phyloP scores from a whole-genome alignment of 2,329 filamentous ascomycete genomes.

The Aspergillus pseudotamarii region DNA sequence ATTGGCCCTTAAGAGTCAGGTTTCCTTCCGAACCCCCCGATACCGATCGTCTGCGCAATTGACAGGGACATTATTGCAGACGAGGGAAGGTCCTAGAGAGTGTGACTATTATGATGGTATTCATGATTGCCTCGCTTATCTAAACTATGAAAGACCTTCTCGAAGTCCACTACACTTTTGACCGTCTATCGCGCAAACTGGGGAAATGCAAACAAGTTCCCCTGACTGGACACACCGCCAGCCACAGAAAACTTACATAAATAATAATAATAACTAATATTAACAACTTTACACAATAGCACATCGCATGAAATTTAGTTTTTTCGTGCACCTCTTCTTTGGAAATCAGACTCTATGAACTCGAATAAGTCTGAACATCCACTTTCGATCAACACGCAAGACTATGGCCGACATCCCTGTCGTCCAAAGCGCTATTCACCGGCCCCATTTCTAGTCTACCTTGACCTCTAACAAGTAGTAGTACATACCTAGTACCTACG shows the following conservation, averaged over 20 bases:
- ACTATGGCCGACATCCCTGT: background rate
- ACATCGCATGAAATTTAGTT: background rate
- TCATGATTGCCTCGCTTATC: background rate
- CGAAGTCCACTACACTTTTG: background rate
- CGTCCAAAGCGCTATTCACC: background rate
- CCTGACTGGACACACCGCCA: background rate
- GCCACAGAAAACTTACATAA: background rate
- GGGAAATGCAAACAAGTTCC: background rate
- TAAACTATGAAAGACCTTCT: background rate
- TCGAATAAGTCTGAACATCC: background rate
- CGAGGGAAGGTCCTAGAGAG: background rate
- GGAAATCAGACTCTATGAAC: background rate
- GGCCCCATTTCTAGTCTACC: background rate
- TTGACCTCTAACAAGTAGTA: background rate
- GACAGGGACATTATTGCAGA: background rate
- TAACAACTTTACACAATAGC: background rate
- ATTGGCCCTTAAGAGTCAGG: background rate
- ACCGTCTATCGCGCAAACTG: constrained; percentile 13
- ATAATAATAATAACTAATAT: background rate
- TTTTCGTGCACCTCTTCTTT: background rate
- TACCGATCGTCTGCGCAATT: background rate
- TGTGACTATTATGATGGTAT: background rate
- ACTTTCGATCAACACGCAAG: background rate
- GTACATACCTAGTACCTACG: background rate
- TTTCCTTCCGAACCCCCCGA: background rate